Percentiles rank a stretch among this genome's conserved stretches.
Conservation (phyloP, 2,329 filamentous ascomycete species). For the Sarocladium brachiariae region DNA sequence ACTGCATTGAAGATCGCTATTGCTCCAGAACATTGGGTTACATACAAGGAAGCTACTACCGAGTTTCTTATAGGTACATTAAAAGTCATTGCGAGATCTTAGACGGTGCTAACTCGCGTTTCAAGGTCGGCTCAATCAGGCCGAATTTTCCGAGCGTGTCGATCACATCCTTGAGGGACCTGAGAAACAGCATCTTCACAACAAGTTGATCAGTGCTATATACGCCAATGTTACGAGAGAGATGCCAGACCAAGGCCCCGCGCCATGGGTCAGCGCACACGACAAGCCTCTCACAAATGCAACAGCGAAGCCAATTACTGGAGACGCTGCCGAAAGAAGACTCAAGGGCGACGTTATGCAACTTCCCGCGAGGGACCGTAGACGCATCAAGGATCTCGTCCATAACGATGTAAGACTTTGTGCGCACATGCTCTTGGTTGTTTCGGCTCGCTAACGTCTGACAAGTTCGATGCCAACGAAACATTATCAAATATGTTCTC, state of each 20-base stretch:
- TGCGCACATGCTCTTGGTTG: background rate
- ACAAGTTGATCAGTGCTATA: conserved; percentile 60
- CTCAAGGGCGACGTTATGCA: conserved; percentile 67
- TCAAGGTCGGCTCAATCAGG: conserved; percentile 56
- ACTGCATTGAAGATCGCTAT: conserved; percentile 53
- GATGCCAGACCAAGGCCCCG: conserved; percentile 60
- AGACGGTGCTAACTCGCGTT: conserved; percentile 9
- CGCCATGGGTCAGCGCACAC: conserved; percentile 65
- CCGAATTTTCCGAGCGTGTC: conserved; percentile 51
- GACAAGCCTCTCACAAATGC: conserved; percentile 54
- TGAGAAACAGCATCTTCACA: conserved; percentile 58
- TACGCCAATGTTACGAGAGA: conserved; percentile 64
- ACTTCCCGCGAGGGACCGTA: conserved; percentile 57
- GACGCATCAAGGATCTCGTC: conserved; percentile 58
- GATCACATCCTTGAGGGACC: conserved; percentile 54
- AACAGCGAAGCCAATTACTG: conserved; percentile 55
- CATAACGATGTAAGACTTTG: conserved; percentile 56
- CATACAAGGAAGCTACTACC: conserved; percentile 56
- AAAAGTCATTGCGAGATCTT: background rate
- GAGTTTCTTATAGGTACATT: conserved; percentile 55
- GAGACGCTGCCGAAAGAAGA: conserved; percentile 58
- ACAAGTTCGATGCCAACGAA: conserved; percentile 48
- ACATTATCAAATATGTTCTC: conserved; percentile 44
- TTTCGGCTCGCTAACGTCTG: conserved; percentile 14
- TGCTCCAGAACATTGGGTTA: conserved; percentile 53